Percentiles rank a stretch among this genome's conserved stretches.
phyloP scores from a whole-genome alignment of 2,329 filamentous ascomycete species.

The Fusarium subtropicale region DNA sequence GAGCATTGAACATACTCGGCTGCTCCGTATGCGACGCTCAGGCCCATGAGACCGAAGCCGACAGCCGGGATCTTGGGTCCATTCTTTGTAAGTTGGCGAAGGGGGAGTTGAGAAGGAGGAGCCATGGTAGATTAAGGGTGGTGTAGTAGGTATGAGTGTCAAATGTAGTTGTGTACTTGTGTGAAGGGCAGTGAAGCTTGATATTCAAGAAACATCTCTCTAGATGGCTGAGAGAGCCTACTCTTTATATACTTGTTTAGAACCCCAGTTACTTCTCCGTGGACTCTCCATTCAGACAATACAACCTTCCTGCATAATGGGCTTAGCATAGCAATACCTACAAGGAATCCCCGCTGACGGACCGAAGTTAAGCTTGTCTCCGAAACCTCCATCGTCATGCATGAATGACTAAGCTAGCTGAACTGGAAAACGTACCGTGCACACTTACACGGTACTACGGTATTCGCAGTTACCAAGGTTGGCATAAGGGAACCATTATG shows the following conservation, averaged over 20 bases:
- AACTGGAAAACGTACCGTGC: neutral
- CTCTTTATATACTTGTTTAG: conserved; percentile 16
- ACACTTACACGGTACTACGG: neutral
- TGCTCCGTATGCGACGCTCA: conserved; percentile 53
- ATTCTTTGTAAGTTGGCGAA: conserved; percentile 59
- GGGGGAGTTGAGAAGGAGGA: conserved; percentile 34
- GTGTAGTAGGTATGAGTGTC: neutral
- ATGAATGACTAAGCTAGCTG: conserved; percentile 37
- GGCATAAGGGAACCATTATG: too few relatives aligned
- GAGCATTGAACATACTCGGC: conserved; percentile 32
- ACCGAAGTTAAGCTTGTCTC: conserved; percentile 30
- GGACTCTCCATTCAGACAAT: neutral
- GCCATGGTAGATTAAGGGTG: conserved; percentile 23
- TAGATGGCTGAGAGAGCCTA: neutral
- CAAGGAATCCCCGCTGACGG: conserved; percentile 2
- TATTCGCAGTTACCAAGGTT: neutral
- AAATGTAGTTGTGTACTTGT: neutral
- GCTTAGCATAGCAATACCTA: neutral
- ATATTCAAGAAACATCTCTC: neutral
- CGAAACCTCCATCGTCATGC: conserved; percentile 18
- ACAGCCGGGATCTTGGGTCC: conserved; percentile 63
- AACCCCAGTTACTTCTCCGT: neutral
- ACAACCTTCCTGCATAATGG: neutral
- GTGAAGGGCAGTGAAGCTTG: neutral
- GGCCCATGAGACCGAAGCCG: conserved; percentile 67